Base-by-base conservation (phyloP, 495 filamentous ascomycete genomes). In the Neurospora sp. region DNA sequence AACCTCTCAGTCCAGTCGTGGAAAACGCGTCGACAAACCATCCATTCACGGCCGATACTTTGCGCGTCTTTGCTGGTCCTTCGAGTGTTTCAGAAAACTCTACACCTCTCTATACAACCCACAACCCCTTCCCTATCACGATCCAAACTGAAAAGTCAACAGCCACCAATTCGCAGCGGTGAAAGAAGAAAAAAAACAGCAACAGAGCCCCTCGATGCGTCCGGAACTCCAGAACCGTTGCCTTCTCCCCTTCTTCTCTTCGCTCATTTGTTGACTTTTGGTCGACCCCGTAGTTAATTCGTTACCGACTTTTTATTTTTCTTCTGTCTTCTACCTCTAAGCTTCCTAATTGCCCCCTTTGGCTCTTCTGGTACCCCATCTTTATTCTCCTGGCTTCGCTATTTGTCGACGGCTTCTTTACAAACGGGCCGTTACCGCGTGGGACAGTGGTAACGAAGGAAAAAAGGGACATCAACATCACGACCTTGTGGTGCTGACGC, bases 191-290 rank as follows among this genome's bases (percentile, higher is more conserved):
- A 16, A 16, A 14, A 62, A 70, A 72, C 70, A 66, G 70, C 42
- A 20, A 23, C 70, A 41, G 46, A 60, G 49, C 75, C 77, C 72
- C 78, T 76, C 80, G 77, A 82, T 82, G 81, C 75, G 78, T 77
- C 41, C 73, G 72, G 44, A 71, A 73, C 66, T 71, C 49, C 75
- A 69, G 74, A 72, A 31, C 46, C 73, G 54, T 66, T 72, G 42
- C 41, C 73, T 76, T 82, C 76, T 72, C 73, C 76, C 75, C 76
- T 77, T 82, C 76, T 75, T 79, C 80, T 66, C 54, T 66, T 80
- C 80, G 69, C 79, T 82, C 80, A 62, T 82, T 66, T 66, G 54
- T 66, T 66, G 54, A 66, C 27, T 35, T 66, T 66, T 1, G 31
- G 54, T 35, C 54, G 27, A 62, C 54, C 54, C 54, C 27, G 54